phyloP scores from a whole-genome alignment of 768 basidiomycete genomes.

The Hemileccinum impolitum region DNA sequence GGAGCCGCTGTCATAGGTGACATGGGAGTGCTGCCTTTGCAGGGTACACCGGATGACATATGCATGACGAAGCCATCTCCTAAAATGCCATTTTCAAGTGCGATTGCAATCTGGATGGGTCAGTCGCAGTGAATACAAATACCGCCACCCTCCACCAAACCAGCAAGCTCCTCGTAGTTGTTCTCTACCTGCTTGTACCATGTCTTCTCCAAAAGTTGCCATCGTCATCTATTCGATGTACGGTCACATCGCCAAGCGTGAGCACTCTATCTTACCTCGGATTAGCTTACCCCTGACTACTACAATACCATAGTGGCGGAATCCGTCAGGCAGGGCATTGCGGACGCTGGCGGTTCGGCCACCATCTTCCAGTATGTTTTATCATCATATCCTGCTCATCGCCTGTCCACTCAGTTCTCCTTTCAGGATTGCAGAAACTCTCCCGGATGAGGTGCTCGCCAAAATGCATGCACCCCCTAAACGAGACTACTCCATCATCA shows the following conservation, averaged over 20 bases:
- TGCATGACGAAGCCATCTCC: conserved; percentile 8
- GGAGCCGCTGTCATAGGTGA: not conserved
- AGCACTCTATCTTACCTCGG: conserved; percentile 20
- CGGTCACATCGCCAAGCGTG: conserved; percentile 68
- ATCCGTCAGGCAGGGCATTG: conserved; percentile 44
- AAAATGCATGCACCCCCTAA: conserved; percentile 73
- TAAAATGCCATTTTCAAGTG: conserved; percentile 5
- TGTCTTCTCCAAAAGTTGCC: conserved; percentile 56
- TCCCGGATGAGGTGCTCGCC: conserved; percentile 59
- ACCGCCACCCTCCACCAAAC: too few relatives aligned
- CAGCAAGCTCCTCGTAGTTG: not conserved
- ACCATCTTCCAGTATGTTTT: conserved; percentile 52
- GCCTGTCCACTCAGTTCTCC: not conserved
- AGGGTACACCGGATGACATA: not conserved
- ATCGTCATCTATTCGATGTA: conserved; percentile 75
- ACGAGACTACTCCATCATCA: conserved; percentile 66
- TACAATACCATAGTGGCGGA: conserved; percentile 52
- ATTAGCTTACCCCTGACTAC: conserved; percentile 1
- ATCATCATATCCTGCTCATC: not conserved
- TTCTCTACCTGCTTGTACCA: conserved; percentile 15
- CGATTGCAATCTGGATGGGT: too few relatives aligned
- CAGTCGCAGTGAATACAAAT: too few relatives aligned
- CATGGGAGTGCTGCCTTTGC: too few relatives aligned
- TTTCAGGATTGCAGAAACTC: conserved; percentile 75
- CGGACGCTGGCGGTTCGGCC: conserved; percentile 46